Base-by-base conservation (phyloP, 345 rosid species). In the Gossypium bickii region DNA sequence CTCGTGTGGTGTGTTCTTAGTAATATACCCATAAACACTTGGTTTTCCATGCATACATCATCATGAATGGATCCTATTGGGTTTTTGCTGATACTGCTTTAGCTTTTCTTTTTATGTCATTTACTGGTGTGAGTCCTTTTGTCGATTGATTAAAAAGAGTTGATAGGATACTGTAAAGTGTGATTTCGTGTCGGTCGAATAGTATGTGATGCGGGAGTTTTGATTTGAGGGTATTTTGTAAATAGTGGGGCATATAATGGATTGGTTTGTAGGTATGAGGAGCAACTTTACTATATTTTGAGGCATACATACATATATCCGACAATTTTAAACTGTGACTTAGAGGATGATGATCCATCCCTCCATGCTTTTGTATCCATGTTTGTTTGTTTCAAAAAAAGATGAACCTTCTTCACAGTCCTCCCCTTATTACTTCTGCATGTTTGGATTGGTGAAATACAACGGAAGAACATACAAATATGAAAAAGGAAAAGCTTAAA, bases 1-100 rank as follows among this genome's bases (percentile, higher is more conserved):
- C 98, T 34, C 80, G 88, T 0, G 85, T 92, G 2, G 60, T 56
- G n/a, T 94, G 97, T 59, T 59, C 63, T 59, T 59, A 24, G 63
- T 24, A 59, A 22, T 58, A 58, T 18, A 7, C 18, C 10, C 27
- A 9, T 56, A 53, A 53, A n/a, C 7, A 34, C 7, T 34, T 34
- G 41, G 7, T 34, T 34, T 34, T 34, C 7, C 7, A 34, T 34
- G 41, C 41, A 34, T 34, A 34, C 3, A 34, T 5, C 41, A 34
- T 34, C 41, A 34, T 34, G 41, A 34, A 34, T 34, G 41, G 41
- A 34, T 34, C 41, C 41, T 34, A 5, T 5, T 34, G 41, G 41
- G 41, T 34, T 34, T 34, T 34, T 34, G 41, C 41, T 34, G 41
- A 34, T 34, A 29, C 41, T 34, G 41, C 41, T 34, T 34, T 34